Evolutionary conservation across 2,329 filamentous ascomycete species (phyloP).

Genomic region (Leptographium flavum): DNA sequence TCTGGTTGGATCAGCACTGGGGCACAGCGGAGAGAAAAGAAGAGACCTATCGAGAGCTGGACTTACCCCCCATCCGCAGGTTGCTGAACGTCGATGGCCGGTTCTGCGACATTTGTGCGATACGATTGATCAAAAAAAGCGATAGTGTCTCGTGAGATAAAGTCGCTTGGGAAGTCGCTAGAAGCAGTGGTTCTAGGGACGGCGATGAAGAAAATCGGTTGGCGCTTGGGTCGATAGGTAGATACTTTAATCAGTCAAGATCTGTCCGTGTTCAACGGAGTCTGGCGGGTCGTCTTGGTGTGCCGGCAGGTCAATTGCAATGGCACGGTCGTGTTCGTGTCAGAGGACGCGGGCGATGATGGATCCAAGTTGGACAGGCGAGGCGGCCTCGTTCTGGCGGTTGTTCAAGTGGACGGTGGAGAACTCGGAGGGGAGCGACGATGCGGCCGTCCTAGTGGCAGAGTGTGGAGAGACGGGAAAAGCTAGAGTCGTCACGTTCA

Average conservation of each 20-base stretch:
- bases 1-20: slow-evolving; percentile 36
- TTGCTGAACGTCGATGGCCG: slow-evolving; percentile 76
- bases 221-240: too few species aligned
- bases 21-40: slow-evolving; percentile 6
- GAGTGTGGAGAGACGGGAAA: not conserved
- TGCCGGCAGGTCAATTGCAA: not conserved
- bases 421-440: not conserved
- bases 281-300: not conserved
- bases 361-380: not conserved
- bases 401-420: not conserved
- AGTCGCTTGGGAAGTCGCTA: slow-evolving; percentile 14
- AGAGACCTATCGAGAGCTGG: not conserved
- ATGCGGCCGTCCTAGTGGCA: not conserved
- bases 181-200: too few species aligned
- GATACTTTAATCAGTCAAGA: too few species aligned
- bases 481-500: not conserved
- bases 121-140: not conserved
- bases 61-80: slow-evolving; percentile 94
- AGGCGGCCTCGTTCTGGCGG: not conserved
- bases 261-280: too few species aligned
- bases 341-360: not conserved
- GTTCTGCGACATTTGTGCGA: slow-evolving; percentile 65
- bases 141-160: not conserved
- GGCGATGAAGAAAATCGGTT: too few species aligned
- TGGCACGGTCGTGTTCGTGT: too few species aligned